Base-by-base conservation (phyloP, 257 asterid species). In the Solanum chiquidenum region DNA sequence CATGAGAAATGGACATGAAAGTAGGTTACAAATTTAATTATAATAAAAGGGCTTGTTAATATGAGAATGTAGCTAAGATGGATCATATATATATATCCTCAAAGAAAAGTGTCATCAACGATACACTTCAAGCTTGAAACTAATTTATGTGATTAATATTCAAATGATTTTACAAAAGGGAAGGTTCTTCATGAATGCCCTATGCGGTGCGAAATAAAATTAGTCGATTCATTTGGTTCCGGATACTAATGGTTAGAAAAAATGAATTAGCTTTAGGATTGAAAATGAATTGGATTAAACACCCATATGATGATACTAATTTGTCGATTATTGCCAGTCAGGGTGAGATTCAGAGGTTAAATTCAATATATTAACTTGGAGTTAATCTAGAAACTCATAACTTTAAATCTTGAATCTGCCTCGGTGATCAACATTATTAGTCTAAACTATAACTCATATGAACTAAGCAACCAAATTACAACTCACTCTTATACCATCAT, bases 311-410 rank as follows among this genome's bases (percentile, higher is more conserved):
- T 27, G 21, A 66, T 27, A 27, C 18, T 25, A 52, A 52, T 52
- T 52, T 52, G 16, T 6, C 23, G 9, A 52, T 52, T 4, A 52
- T 52, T 52, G 9, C 0, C 23, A 2, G 0, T 52, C 62, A 52
- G 23, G 4, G 0, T 16, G 1, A 6, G 0, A 52, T 6, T 16
- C 62, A 52, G 0, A 52, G 0, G 62, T 6, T 52, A 23, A 52
- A 52, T 52, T 52, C 9, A 3, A 52, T 52, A 52, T 52, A 6
- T 52, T 52, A 68, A 3, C 10, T 27, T 68, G 37, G 0, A 7
- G 2, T 68, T 3, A 27, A 66, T 68, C 14, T 12, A 12, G 1
- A 6, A 69, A 29, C 4, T 6, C 21, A 6, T 68, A 13, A 68
- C 1, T 68, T 13, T 0, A 69, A 13, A 68, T 27, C 1, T 6